Percentiles rank a stretch among this genome's conserved stretches.
phyloP scores from a whole-genome alignment of 164 flowering plant species.

The Akebia trifoliata region DNA sequence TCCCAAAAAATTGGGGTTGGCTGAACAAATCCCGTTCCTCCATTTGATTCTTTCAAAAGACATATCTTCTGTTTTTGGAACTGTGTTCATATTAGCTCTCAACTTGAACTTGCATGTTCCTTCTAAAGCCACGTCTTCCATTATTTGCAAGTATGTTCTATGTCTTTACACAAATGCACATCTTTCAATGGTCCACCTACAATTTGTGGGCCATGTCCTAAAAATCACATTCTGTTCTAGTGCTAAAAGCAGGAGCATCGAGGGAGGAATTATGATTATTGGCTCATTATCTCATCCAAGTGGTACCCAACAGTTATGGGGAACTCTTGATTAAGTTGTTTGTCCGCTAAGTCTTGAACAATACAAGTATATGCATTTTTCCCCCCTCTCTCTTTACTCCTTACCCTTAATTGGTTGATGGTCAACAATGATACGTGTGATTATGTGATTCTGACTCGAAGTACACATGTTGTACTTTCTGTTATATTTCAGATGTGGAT shows the following conservation, averaged over 20 bases:
- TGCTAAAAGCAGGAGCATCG: neutral
- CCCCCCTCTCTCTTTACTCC: neutral
- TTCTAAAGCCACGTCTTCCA: too few relatives aligned
- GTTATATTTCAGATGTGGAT: constrained; percentile 60
- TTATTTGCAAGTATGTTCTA: too few relatives aligned
- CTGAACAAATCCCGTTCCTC: too few relatives aligned
- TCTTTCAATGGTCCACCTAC: too few relatives aligned
- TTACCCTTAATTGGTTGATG: neutral
- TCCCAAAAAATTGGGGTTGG: too few relatives aligned
- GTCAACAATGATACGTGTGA: neutral
- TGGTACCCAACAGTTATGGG: neutral
- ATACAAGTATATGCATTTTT: neutral
- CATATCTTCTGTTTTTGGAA: too few relatives aligned
- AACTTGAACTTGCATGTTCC: too few relatives aligned
- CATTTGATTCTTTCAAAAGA: too few relatives aligned
- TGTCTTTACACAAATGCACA: too few relatives aligned
- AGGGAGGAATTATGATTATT: neutral
- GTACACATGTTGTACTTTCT: neutral
- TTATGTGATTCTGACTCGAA: neutral
- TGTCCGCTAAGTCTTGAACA: too few relatives aligned
- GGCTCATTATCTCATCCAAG: neutral
- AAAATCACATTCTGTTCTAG: neutral
- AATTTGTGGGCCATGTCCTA: neutral
- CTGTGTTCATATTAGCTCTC: too few relatives aligned
- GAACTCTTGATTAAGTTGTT: neutral